Evolutionary conservation across 2,329 filamentous ascomycete species (phyloP).

Genomic region (Diplodia scrobiculata): DNA sequence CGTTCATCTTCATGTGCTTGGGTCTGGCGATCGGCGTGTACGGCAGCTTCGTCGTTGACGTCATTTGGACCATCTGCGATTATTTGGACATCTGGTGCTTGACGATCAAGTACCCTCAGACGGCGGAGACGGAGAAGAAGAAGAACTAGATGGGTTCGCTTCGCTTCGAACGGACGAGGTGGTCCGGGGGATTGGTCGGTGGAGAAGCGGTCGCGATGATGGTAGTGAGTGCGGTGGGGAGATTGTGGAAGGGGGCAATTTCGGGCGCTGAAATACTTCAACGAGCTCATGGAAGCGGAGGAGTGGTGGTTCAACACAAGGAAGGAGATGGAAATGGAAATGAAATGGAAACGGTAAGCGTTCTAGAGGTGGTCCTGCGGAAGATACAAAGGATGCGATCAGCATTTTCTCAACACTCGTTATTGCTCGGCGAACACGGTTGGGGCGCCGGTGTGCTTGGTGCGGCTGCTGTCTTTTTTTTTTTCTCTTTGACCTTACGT

Average conservation of each 20-base stretch:
- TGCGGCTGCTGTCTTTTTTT: neutral
- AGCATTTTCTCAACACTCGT: neutral
- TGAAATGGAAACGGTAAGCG: neutral
- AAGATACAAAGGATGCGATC: neutral
- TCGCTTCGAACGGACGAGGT: neutral
- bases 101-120: conserved; percentile 83
- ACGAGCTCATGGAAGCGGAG: neutral
- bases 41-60: conserved; percentile 94
- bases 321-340: neutral
- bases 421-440: neutral
- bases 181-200: neutral
- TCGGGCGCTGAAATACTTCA: neutral
- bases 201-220: neutral
- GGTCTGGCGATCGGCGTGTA: conserved; percentile 88
- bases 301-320: too few species aligned
- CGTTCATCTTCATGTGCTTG: conserved; percentile 85
- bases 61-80: conserved; percentile 96
- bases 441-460: neutral
- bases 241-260: neutral
- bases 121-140: conserved; percentile 41
- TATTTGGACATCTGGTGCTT: conserved; percentile 98
- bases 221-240: neutral
- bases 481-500: neutral
- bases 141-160: neutral
- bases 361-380: neutral